Evolutionary conservation across 2,329 filamentous ascomycete species (phyloP).

Genomic region (Aspergillus latus): DNA sequence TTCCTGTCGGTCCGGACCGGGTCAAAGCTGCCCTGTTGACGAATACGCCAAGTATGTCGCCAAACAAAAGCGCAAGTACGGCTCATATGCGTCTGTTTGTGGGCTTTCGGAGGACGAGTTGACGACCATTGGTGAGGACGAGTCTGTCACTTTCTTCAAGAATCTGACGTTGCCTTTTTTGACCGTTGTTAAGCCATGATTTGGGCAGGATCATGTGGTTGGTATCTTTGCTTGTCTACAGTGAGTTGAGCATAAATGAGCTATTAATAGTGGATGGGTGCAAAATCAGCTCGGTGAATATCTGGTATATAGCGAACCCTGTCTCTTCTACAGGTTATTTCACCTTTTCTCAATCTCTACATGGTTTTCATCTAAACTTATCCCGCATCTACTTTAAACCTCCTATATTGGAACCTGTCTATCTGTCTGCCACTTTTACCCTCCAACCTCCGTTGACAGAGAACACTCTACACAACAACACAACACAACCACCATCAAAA

Average conservation of each 20-base stretch:
- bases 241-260: neutral
- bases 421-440: too few species aligned
- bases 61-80: conserved; percentile 49
- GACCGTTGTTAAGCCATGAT: conserved; percentile 30
- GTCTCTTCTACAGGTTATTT: too few species aligned
- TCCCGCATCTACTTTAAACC: too few species aligned
- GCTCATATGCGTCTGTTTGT: conserved; percentile 47
- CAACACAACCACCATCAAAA: neutral
- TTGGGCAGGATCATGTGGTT: too few species aligned
- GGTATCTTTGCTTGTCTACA: neutral
- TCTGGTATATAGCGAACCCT: neutral
- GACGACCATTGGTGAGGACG: conserved; percentile 19
- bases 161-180: conserved; percentile 31
- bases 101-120: conserved; percentile 20
- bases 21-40: conserved; percentile 52
- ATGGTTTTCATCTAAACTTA: too few species aligned
- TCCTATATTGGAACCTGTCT: too few species aligned
- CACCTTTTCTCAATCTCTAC: neutral
- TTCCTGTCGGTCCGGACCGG: conserved; percentile 57
- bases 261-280: neutral
- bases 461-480: neutral
- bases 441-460: too few species aligned
- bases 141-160: conserved; percentile 30
- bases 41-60: conserved; percentile 49
- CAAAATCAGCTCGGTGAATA: neutral